Evolutionary conservation across 257 asterid species (phyloP).

Genomic region (Solanum sejunctum): DNA sequence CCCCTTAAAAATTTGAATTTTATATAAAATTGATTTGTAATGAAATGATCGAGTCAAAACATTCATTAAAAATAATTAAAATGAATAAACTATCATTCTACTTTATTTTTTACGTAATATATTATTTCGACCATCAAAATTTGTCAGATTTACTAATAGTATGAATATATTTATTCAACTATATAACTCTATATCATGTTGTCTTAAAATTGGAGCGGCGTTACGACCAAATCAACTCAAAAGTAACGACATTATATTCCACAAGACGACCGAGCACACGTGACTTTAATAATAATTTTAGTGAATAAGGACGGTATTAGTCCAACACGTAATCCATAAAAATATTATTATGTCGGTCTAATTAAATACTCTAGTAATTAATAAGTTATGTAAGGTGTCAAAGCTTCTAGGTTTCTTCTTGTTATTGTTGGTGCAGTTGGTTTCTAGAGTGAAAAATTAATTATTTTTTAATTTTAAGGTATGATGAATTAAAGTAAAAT

Average conservation of each 20-base stretch:
- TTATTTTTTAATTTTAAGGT: too few species aligned
- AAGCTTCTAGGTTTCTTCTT: neutral
- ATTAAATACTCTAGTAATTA: neutral
- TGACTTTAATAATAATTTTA: neutral
- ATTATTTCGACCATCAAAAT: neutral
- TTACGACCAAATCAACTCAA: neutral
- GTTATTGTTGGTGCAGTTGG: neutral
- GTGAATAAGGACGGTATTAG: neutral
- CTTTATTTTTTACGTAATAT: too few species aligned
- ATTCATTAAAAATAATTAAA: neutral
- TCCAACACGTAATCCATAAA: neutral
- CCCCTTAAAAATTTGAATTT: too few species aligned
- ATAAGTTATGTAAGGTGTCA: neutral
- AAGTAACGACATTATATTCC: neutral
- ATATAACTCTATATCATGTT: neutral
- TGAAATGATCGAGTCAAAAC: accelerated
- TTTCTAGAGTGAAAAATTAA: too few species aligned
- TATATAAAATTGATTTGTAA: neutral
- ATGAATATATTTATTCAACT: neutral
- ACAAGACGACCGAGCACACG: neutral
- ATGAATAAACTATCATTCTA: too few species aligned
- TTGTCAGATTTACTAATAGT: neutral
- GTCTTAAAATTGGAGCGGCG: neutral
- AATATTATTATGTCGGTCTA: neutral
- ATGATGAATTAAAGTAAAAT: too few species aligned